Evolutionary conservation across 495 filamentous ascomycete species (phyloP).

Genomic region (Pyrenula aspistea): DNA sequence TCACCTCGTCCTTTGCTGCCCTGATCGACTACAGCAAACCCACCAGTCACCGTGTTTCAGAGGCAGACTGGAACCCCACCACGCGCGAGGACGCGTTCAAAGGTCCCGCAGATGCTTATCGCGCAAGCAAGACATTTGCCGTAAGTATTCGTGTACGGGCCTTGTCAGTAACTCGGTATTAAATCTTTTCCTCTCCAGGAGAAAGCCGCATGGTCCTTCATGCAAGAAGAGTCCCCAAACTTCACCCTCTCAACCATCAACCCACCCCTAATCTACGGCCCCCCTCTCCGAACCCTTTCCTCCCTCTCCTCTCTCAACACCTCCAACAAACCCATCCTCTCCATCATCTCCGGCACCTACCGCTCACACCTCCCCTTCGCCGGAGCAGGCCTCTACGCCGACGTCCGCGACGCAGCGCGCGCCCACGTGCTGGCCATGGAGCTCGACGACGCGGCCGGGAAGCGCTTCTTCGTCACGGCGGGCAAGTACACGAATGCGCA

Average conservation of each 20-base stretch:
- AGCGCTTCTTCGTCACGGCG: slow-evolving; percentile 47
- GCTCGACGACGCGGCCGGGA: slow-evolving; percentile 37
- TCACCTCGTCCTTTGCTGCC: slow-evolving; percentile 70
- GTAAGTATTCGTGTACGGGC: not conserved
- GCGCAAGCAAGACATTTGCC: slow-evolving; percentile 34
- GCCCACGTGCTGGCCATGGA: slow-evolving; percentile 52
- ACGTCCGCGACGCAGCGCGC: slow-evolving; percentile 45
- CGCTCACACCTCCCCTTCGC: slow-evolving; percentile 40
- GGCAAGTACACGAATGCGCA: slow-evolving; percentile 43
- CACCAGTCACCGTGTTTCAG: slow-evolving; percentile 41
- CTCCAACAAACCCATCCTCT: slow-evolving; percentile 37
- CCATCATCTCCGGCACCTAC: slow-evolving; percentile 38
- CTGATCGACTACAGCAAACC: slow-evolving; percentile 35
- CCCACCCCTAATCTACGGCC: slow-evolving; percentile 50
- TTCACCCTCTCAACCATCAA: slow-evolving; percentile 53
- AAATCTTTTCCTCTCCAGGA: too few relatives aligned
- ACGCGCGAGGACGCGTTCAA: slow-evolving; percentile 46
- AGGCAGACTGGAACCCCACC: slow-evolving; percentile 70
- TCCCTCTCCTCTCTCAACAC: slow-evolving; percentile 42
- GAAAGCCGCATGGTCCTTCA: slow-evolving; percentile 54
- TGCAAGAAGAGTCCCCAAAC: slow-evolving; percentile 46
- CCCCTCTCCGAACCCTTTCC: slow-evolving; percentile 36
- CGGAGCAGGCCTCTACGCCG: slow-evolving; percentile 36
- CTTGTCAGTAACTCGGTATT: too few relatives aligned
- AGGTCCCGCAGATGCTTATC: slow-evolving; percentile 22